These are phyloP conservation scores for Scopulariopsis brevicaulis DNA, from an alignment of 2,329 filamentous ascomycete species.

Conservation along the genomic window DNA sequence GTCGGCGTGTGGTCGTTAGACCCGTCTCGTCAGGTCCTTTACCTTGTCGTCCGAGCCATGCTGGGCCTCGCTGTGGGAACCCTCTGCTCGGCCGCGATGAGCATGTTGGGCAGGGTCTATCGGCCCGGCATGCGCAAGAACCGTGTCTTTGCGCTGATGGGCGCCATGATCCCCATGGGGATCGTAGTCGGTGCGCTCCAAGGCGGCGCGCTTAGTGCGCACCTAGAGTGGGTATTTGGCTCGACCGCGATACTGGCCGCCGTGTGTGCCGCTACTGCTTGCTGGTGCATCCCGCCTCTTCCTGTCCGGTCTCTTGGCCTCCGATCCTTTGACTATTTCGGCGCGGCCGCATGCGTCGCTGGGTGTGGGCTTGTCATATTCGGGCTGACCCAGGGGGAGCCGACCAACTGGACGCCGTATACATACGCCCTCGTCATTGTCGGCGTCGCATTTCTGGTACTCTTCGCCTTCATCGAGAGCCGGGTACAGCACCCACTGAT, in stretches of 20 bases:
- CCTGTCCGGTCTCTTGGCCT: neutral
- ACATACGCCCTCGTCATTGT: neutral
- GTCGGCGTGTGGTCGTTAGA: neutral
- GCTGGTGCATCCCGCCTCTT: neutral
- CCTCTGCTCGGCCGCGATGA: neutral
- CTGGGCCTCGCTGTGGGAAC: neutral
- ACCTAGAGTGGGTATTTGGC: neutral
- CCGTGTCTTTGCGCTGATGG: neutral
- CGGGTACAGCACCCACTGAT: neutral
- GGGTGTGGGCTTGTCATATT: neutral
- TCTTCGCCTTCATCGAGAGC: neutral
- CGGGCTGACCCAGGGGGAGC: neutral
- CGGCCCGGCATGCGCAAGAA: neutral
- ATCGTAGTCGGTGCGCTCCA: neutral
- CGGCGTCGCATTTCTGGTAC: neutral
- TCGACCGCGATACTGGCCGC: neutral
- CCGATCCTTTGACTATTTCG: neutral
- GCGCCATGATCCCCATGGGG: neutral
- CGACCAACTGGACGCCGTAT: neutral
- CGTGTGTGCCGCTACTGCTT: neutral
- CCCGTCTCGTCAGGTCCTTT: neutral
- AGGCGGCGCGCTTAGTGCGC: neutral
- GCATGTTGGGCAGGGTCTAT: neutral
- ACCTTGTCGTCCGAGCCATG: neutral
- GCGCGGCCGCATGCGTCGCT: neutral